Conservation (phyloP, 2,329 filamentous ascomycete genomes). For the Dothistroma septosporum region DNA sequence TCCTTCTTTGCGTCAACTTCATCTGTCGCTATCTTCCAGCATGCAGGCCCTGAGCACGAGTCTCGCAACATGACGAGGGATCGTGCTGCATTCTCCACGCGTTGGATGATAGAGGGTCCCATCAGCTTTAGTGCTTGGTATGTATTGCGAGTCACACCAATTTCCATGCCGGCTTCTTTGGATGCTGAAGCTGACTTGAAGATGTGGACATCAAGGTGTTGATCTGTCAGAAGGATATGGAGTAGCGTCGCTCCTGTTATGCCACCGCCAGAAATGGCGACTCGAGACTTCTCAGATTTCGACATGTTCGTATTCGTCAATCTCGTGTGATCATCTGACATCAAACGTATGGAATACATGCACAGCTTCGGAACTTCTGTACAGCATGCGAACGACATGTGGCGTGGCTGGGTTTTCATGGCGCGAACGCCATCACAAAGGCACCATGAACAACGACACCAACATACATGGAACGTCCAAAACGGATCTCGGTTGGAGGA, state of each 20-base stretch:
- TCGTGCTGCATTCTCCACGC: slow-evolving; percentile 11
- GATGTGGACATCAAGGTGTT: slow-evolving; percentile 15
- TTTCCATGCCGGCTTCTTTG: slow-evolving; percentile 15
- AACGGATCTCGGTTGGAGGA: too few species aligned
- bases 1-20: slow-evolving; percentile 12
- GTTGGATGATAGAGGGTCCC: slow-evolving; percentile 3
- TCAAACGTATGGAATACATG: too few species aligned
- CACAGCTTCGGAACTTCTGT: background rate
- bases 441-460: too few species aligned
- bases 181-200: slow-evolving; percentile 16
- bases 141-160: slow-evolving; percentile 17
- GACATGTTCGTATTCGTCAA: too few species aligned
- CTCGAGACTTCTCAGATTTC: slow-evolving; percentile 6
- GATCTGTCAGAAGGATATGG: slow-evolving; percentile 11
- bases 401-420: slow-evolving; percentile 8
- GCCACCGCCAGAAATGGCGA: slow-evolving; percentile 18
- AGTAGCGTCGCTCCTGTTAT: slow-evolving; percentile 15
- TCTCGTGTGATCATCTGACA: background rate
- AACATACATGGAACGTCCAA: too few species aligned
- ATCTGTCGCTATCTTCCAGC: slow-evolving; percentile 12
- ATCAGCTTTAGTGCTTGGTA: slow-evolving; percentile 12
- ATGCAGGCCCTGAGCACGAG: slow-evolving; percentile 8
- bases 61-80: slow-evolving; percentile 7
- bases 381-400: background rate
- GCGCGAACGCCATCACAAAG: slow-evolving; percentile 10